Evolutionary conservation across 805 yeast species (phyloP).

Genomic region (Kuraishia piskuri): DNA sequence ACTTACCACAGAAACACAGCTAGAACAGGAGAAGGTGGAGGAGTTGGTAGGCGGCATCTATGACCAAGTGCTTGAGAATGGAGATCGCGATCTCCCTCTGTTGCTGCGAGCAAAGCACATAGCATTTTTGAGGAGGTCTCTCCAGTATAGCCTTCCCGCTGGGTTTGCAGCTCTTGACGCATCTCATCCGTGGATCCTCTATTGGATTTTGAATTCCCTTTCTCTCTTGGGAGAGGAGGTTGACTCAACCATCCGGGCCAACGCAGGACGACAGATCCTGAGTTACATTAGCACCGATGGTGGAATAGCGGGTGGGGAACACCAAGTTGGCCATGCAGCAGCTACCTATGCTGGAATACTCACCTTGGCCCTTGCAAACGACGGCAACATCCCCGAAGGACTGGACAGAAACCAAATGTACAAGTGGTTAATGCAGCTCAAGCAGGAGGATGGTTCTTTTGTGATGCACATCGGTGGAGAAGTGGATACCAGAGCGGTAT

Average conservation of each 20-base stretch:
- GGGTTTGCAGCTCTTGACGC: slow-evolving; percentile 62
- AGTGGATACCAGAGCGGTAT: slow-evolving; percentile 74
- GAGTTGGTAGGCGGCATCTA: slow-evolving; percentile 19
- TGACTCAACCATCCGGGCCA: slow-evolving; percentile 12
- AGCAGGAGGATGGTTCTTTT: slow-evolving; percentile 69
- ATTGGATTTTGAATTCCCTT: slow-evolving; percentile 67
- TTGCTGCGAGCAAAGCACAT: slow-evolving; percentile 28
- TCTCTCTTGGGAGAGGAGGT: slow-evolving; percentile 29
- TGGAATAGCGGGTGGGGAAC: slow-evolving; percentile 82
- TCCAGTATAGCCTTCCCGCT: slow-evolving; percentile 38
- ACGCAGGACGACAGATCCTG: slow-evolving; percentile 21
- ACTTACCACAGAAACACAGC: slow-evolving; percentile 26
- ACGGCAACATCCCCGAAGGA: slow-evolving; percentile 27
- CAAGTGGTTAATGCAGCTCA: slow-evolving; percentile 58
- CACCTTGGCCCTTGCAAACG: slow-evolving; percentile 46
- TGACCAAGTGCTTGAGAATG: slow-evolving; percentile 19
- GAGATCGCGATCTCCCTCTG: slow-evolving; percentile 21
- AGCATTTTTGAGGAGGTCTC: slow-evolving; percentile 30
- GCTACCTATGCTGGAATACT: slow-evolving; percentile 72
- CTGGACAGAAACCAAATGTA: slow-evolving; percentile 42
- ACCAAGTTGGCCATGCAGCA: slow-evolving; percentile 80
- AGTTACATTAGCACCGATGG: slow-evolving; percentile 30
- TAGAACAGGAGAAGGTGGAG: slow-evolving; percentile 31
- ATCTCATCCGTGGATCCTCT: slow-evolving; percentile 85
- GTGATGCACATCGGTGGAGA: slow-evolving; percentile 74